A percentile compares a stretch with the other conserved stretches of the same genome.
Evolutionary conservation across 129 eudicot genomes (phyloP).

Genomic region (Pittosporum tobira): DNA sequence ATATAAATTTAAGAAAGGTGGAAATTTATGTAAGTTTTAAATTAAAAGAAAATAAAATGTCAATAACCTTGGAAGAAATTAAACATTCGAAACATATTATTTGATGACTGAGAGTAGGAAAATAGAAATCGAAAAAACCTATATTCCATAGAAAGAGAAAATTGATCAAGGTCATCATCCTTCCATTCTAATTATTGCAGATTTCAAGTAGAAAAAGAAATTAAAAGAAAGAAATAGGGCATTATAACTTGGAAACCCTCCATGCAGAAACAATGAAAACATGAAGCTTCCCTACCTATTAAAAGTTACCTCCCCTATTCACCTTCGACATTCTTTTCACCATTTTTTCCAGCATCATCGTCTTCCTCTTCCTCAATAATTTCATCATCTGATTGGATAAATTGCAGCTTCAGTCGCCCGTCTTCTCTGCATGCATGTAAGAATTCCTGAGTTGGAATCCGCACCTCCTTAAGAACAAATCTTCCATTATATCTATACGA

Average conservation of each 20-base stretch:
- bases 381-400: conserved; percentile 56
- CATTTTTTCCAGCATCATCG: conserved; percentile 11
- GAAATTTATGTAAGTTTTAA: background rate
- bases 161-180: background rate
- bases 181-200: conserved; percentile 11
- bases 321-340: conserved; percentile 10
- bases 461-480: conserved; percentile 55
- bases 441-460: conserved; percentile 53
- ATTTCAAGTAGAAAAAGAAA: background rate
- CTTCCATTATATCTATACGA: conserved; percentile 54
- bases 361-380: conserved; percentile 24
- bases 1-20: background rate
- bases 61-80: background rate
- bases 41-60: background rate
- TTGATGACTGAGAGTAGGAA: too few relatives aligned
- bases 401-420: conserved; percentile 57
- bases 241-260: conserved; percentile 11
- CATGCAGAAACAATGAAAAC: background rate
- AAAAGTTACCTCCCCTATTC: conserved; percentile 12
- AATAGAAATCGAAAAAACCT: too few relatives aligned
- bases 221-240: background rate
- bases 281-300: conserved; percentile 7
- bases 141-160: background rate
- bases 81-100: background rate
- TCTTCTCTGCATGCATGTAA: conserved; percentile 63